Evolutionary conservation across 768 basidiomycete species (phyloP), one percentile per base, ranked within the genome.

Genomic region (Suillus bovinus): DNA sequence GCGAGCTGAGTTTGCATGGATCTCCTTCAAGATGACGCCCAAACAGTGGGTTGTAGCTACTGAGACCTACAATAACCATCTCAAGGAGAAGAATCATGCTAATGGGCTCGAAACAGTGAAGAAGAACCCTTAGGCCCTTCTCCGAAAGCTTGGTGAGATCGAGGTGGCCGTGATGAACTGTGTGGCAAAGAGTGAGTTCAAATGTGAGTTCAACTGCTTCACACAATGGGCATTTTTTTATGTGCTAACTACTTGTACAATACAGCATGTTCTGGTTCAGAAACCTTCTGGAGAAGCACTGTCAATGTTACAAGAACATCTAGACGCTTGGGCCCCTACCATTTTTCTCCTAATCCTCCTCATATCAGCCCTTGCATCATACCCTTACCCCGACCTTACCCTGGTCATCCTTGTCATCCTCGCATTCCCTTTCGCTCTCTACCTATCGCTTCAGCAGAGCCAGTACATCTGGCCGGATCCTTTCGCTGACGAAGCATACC

Each of bases 21-120:
- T 61, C 17, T 66, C 69, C 14, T 66, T 62, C 53, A 59, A 64
- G 29, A 71, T 69, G 67, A 67, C 60, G 1, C 62, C 70, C 7
- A 50, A 38, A 31, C 57, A 63, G 38, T 67, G 67, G 67, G 63
- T 61, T 33, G 27, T 13, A n/a, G 67, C 60, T 24, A 64, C 66
- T 1, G 39, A 60, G 29, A 33, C n/a, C 33, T 67, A 67, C 56
- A 68, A 67, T 34, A n/a, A 14, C 20, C 54, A 29, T 10, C 65
- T 66, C 1, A 20, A 44, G 22, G 49, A 55, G 27, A 50, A 33
- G 53, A 53, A 22, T n/a, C 13, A 4, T 3, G n/a, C 52, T 5
- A 29, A 36, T 10, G 46, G 53, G 1, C 5, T 1, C 10, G 2
- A 31, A 13, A 31, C 31, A 0, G 44, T 67, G 27, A 38, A 14